A percentile compares a stretch with the other conserved stretches of the same genome.
Evolutionary conservation across 129 eudicot genomes (phyloP).

Genomic region (Arctium minus): DNA sequence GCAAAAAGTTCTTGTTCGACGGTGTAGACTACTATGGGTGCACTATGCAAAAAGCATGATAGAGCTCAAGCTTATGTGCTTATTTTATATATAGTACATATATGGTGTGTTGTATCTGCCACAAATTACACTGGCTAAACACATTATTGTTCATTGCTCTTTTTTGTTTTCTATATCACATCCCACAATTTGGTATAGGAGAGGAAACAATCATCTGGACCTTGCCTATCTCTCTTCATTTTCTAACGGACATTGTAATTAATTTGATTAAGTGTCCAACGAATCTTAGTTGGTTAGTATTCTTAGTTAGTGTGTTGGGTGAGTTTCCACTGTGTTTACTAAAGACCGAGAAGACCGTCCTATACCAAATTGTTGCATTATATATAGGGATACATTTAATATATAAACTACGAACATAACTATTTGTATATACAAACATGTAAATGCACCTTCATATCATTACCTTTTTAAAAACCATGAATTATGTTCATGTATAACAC

Average conservation of each 20-base stretch:
- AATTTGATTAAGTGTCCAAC: neutral
- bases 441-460: neutral
- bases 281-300: neutral
- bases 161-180: neutral
- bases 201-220: no score
- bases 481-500: neutral
- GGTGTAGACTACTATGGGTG: no score
- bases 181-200: neutral
- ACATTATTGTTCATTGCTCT: neutral
- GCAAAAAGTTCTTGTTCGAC: no score
- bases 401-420: neutral
- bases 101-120: neutral
- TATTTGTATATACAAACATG: neutral
- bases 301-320: neutral
- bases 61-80: constrained; percentile 2
- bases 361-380: neutral
- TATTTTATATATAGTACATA: no score
- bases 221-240: neutral
- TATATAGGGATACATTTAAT: neutral
- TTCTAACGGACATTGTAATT: neutral
- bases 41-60: neutral
- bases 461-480: neutral
- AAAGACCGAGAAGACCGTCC: neutral
- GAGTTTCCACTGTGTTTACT: neutral
- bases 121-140: neutral